Conservation (phyloP, 2,329 filamentous ascomycete genomes). For the Fusarium pseudocircinatum region DNA sequence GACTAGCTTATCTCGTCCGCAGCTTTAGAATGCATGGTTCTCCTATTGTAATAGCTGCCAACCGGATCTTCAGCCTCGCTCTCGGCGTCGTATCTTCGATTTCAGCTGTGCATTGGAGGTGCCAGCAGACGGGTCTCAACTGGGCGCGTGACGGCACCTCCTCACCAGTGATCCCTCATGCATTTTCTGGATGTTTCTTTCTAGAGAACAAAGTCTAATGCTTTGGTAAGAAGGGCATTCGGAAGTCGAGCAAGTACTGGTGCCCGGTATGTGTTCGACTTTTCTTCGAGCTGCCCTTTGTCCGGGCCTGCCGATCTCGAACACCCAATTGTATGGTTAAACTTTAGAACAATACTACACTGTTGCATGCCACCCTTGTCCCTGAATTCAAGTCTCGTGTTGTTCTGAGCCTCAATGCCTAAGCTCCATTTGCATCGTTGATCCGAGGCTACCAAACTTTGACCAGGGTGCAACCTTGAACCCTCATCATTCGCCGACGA, state of each 20-base stretch:
- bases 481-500: background rate
- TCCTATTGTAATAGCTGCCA: too few species aligned
- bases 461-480: background rate
- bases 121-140: background rate
- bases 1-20: too few species aligned
- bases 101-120: background rate
- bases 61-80: too few species aligned
- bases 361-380: background rate
- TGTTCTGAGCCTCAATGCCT: background rate
- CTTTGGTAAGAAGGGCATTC: background rate
- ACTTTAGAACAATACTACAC: background rate
- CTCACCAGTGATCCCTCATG: too few species aligned
- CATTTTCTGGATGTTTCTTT: background rate
- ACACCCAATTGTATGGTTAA: slow-evolving; percentile 11
- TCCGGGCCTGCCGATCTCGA: background rate
- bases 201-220: too few species aligned
- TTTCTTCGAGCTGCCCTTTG: background rate
- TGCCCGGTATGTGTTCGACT: too few species aligned
- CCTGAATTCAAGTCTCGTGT: background rate
- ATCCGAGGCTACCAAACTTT: slow-evolving; percentile 10
- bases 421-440: background rate
- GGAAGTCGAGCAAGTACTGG: background rate
- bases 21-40: too few species aligned
- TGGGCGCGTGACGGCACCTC: slow-evolving; percentile 4
- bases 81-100: background rate